phyloP scores from a whole-genome alignment of 192 early-diverging fungal genomes.

The Jimgerdemannia lactiflua region DNA sequence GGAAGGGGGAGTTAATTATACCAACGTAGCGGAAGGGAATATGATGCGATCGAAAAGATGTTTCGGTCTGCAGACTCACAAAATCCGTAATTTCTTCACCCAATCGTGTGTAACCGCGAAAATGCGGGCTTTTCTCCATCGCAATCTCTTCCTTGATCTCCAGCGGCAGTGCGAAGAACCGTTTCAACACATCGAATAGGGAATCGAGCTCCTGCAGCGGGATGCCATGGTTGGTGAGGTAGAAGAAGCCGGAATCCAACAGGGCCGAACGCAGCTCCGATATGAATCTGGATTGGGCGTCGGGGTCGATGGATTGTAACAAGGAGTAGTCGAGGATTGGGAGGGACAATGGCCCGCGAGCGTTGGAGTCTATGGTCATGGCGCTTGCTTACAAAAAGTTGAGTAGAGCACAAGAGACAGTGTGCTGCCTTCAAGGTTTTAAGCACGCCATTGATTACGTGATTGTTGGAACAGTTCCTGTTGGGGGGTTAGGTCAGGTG shows the following conservation, averaged over 20 bases:
- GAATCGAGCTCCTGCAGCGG: conserved; percentile 16
- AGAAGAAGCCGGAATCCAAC: conserved; percentile 55
- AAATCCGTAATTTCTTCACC: conserved; percentile 20
- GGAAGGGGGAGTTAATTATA: background rate
- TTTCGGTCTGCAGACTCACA: background rate
- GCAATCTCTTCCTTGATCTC: conserved; percentile 52
- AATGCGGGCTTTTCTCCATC: conserved; percentile 53
- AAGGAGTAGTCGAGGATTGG: conserved; percentile 23
- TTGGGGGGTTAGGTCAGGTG: too few relatives aligned
- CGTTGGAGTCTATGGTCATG: background rate
- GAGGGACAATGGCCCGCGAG: background rate
- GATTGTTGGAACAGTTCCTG: background rate
- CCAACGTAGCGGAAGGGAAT: too few relatives aligned
- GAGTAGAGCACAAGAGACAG: background rate
- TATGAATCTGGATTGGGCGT: conserved; percentile 33
- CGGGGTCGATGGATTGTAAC: conserved; percentile 6
- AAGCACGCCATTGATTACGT: background rate
- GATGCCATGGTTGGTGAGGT: conserved; percentile 49
- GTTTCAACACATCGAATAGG: conserved; percentile 15
- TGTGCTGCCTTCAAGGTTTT: background rate
- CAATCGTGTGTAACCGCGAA: conserved; percentile 52
- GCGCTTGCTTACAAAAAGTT: background rate
- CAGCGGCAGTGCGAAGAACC: conserved; percentile 54
- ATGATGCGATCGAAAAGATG: too few relatives aligned
- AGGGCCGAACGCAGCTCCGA: conserved; percentile 44